A percentile compares a stretch with the other conserved stretches of the same genome.
Conservation (phyloP, 1,139 yeast genomes). For the Pichia sp. region DNA sequence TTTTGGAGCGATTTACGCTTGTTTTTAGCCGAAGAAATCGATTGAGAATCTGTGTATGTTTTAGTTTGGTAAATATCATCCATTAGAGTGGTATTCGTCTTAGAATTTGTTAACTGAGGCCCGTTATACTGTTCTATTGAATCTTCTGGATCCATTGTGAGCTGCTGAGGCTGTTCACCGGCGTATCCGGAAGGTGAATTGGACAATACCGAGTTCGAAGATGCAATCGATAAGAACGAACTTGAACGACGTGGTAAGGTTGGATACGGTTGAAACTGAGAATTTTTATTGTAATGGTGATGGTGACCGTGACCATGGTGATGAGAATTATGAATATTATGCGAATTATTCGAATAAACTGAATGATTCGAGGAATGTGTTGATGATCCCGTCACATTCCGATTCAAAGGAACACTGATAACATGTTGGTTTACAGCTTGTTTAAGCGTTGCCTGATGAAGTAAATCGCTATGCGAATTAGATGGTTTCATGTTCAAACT, state of each 20-base stretch:
- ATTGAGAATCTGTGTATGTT: slow-evolving; percentile 21
- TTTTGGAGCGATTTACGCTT: too few relatives aligned
- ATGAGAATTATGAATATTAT: background rate
- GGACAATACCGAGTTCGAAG: slow-evolving; percentile 19
- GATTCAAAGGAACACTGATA: slow-evolving; percentile 6
- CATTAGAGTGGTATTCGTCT: slow-evolving; percentile 25
- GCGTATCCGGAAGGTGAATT: slow-evolving; percentile 16
- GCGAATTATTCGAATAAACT: slow-evolving; percentile 8
- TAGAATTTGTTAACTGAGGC: slow-evolving; percentile 21
- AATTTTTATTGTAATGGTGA: slow-evolving; percentile 18
- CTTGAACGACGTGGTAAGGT: slow-evolving; percentile 20
- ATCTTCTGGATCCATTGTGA: slow-evolving; percentile 19
- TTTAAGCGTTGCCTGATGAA: slow-evolving; percentile 8
- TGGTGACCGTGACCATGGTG: slow-evolving; percentile 14
- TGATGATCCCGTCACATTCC: slow-evolving; percentile 22
- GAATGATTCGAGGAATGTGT: slow-evolving; percentile 14
- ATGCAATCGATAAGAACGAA: slow-evolving; percentile 23
- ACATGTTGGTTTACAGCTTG: slow-evolving; percentile 4
- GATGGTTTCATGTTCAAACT: slow-evolving; percentile 13
- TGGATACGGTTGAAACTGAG: slow-evolving; percentile 25
- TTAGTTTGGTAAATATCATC: slow-evolving; percentile 25
- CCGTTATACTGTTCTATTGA: slow-evolving; percentile 16
- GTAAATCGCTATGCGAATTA: slow-evolving; percentile 6
- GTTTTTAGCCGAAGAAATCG: background rate
- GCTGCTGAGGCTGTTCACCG: slow-evolving; percentile 20